A percentile compares a stretch with the other conserved stretches of the same genome.
These are phyloP conservation scores for Laburnicola sp. DNA, from an alignment of 2,329 filamentous ascomycete genomes.

Conservation along the genomic window DNA sequence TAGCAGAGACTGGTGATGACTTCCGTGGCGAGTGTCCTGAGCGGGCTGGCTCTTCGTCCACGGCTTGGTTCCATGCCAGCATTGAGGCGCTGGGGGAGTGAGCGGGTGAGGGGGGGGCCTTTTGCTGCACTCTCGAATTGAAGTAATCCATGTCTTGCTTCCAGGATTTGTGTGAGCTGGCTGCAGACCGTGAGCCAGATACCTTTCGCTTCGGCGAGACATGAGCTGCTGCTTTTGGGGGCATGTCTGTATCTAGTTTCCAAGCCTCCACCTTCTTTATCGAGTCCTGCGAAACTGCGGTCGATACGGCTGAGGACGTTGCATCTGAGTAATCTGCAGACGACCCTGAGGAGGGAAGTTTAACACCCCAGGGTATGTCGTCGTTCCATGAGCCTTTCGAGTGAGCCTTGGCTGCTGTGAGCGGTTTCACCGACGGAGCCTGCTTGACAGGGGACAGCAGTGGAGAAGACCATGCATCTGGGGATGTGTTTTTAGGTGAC, in stretches of 20 bases:
- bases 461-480: conserved; percentile 18
- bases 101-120: not conserved
- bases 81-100: not conserved
- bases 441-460: conserved; percentile 7
- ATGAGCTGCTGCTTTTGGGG: not conserved
- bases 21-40: not conserved
- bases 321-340: conserved; percentile 1
- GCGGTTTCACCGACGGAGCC: not conserved
- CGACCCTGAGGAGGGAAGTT: not conserved
- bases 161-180: not conserved
- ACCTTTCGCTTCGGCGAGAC: not conserved
- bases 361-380: not conserved
- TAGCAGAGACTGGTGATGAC: not conserved
- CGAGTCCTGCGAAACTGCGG: not conserved
- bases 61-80: not conserved
- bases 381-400: not conserved
- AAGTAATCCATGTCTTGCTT: conserved; percentile 3
- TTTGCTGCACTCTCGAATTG: not conserved
- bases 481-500: conserved; percentile 11
- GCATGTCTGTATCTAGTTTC: not conserved
- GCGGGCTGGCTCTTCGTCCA: not conserved
- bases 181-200: not conserved
- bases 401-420: not conserved
- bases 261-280: not conserved
- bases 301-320: not conserved